phyloP scores from a whole-genome alignment of 192 early-diverging fungal genomes.

The Spizellomyces punctatus region DNA sequence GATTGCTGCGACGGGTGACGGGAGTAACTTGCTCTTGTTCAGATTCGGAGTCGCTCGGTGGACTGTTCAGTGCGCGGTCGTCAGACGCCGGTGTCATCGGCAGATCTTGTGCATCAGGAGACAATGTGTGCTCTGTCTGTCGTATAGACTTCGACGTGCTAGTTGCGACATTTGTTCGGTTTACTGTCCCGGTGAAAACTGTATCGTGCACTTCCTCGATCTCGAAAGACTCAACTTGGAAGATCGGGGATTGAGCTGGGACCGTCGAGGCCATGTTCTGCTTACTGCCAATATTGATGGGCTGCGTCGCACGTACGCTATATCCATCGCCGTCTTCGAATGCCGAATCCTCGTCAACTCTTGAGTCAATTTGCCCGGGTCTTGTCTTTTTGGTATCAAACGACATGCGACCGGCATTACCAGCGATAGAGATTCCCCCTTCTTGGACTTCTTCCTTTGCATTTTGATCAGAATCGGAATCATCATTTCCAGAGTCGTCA shows the following conservation, averaged over 20 bases:
- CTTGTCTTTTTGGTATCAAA: constrained; percentile 46
- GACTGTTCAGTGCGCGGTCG: too few relatives aligned
- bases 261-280: not conserved
- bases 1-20: not conserved
- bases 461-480: not conserved
- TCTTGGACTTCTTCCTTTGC: constrained; percentile 43
- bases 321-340: constrained; percentile 36
- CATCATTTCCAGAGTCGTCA: constrained; percentile 23
- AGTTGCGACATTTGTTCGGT: constrained; percentile 1
- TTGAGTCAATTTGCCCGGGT: not conserved
- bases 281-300: not conserved
- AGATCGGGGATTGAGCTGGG: constrained; percentile 9
- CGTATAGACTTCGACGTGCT: not conserved
- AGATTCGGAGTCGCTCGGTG: not conserved
- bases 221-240: constrained; percentile 26
- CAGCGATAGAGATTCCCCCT: constrained; percentile 38
- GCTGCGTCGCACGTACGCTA: constrained; percentile 37
- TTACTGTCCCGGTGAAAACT: constrained; percentile 24
- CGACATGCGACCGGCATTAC: constrained; percentile 64
- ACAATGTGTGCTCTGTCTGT: too few relatives aligned
- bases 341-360: constrained; percentile 1
- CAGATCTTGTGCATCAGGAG: too few relatives aligned
- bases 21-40: not conserved
- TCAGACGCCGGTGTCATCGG: too few relatives aligned
- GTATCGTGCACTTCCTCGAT: constrained; percentile 22